A percentile compares a stretch with the other conserved stretches of the same genome.
phyloP scores from a whole-genome alignment of 768 basidiomycete genomes.

The Lentinula sp. region DNA sequence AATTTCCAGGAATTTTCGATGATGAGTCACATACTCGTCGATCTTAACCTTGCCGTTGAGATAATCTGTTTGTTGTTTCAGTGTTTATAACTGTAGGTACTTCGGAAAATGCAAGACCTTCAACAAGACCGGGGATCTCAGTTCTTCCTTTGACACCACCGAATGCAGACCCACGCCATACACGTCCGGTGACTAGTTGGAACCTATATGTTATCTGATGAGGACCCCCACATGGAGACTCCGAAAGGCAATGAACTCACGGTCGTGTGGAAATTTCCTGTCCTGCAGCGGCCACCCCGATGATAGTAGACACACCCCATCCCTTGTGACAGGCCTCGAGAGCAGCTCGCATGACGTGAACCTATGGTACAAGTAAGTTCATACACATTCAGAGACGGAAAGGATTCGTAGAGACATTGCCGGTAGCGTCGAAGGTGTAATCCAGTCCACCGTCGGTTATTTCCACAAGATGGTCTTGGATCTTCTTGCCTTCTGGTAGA shows the following conservation, averaged over 20 bases:
- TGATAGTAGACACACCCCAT: constrained; percentile 95
- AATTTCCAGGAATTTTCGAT: constrained; percentile 65
- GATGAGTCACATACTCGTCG: constrained; percentile 95
- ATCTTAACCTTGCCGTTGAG: constrained; percentile 77
- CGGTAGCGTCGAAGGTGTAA: constrained; percentile 96
- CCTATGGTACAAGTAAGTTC: constrained; percentile 34
- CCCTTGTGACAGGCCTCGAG: constrained; percentile 99
- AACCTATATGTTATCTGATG: constrained; percentile 34
- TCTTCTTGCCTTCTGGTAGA: constrained; percentile 72
- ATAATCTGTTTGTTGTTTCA: constrained; percentile 52
- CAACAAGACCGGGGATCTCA: constrained; percentile 89
- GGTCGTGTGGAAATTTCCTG: constrained; percentile 91
- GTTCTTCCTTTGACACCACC: constrained; percentile 98
- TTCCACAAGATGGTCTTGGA: constrained; percentile 86
- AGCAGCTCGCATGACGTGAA: constrained; percentile 90
- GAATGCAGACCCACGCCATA: constrained; percentile 94
- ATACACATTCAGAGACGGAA: constrained; percentile 26
- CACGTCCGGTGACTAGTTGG: constrained; percentile 78
- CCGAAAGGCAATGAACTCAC: constrained; percentile 30
- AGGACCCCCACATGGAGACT: constrained; percentile 6
- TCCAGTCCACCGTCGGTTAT: constrained; percentile 96
- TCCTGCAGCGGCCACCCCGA: constrained; percentile 96
- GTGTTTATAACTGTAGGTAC: background rate
- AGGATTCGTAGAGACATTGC: constrained; percentile 52
- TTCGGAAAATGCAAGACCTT: constrained; percentile 42